Evolutionary conservation across 495 filamentous ascomycete species (phyloP), one percentile per base, ranked within the genome.

Genomic region (Podospora pseudocomata): DNA sequence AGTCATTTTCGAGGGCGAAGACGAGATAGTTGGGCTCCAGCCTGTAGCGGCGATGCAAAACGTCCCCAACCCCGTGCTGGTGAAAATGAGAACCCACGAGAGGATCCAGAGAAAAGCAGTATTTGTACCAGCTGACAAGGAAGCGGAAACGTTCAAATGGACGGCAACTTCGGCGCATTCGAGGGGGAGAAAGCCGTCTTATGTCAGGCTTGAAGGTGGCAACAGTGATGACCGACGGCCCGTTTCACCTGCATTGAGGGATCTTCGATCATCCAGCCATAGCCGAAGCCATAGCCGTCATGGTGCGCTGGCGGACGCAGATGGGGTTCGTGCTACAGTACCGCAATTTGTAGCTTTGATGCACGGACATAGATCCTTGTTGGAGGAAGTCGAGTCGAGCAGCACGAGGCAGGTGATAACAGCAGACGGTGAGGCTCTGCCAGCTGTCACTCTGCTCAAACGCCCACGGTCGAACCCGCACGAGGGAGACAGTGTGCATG

Each of bases 281-380:
- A 53, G 9, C 2, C 66, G 64, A 6, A 67, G 60, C 9, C 55
- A 44, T 16, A 59, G 58, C 20, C 56, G 60, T 4, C 63, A 66
- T 39, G n/a, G 27, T 4, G 60, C 53, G 7, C 54, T 71, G 9
- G 72, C 63, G 0, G 70, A 71, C n/a, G 74, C 65, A 5, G 63
- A 72, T n/a, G 74, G 68, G 1, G 58, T 76, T 20, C 62, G 68
- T 30, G 74, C 74, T 0, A 76, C 74, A 7, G 70, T 74, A 7
- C 72, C 74, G 28, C 74, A 76, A 68, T 72, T 74, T 53, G 57
- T 76, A 11, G 74, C 74, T 5, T 65, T 76, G 30, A 65, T 76
- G 49, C 72, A 74, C 28, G 65, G 69, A 9, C 65, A 65, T 20
- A 61, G 74, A 18, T 58, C 70, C 1, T 63, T 76, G 18, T 54